Conservation (phyloP, 305 asterid species). For the Fraxinus ornus region DNA sequence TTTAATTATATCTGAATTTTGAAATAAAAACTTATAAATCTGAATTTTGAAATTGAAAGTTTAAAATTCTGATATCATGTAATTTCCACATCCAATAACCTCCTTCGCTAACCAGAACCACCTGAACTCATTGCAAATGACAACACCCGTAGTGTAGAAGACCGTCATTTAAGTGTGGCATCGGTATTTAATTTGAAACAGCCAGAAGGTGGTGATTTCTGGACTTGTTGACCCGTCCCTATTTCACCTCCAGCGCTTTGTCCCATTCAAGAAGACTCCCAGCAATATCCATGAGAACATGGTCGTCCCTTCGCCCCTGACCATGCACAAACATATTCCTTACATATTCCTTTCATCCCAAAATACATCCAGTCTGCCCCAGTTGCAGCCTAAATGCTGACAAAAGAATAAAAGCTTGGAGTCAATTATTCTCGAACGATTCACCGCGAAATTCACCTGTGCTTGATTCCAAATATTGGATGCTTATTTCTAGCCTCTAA, state of each 20-base stretch:
- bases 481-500: no score
- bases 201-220: background rate
- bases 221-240: background rate
- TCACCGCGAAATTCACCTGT: no score
- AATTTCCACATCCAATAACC: background rate
- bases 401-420: no score
- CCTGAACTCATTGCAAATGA: background rate
- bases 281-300: background rate
- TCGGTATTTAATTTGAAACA: background rate
- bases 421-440: no score
- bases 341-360: no score
- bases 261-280: background rate
- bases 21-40: no score
- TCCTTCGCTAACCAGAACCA: background rate
- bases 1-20: no score
- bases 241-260: background rate
- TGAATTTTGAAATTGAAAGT: no score
- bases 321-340: background rate
- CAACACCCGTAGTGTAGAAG: background rate
- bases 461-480: no score
- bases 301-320: background rate
- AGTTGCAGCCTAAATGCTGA: no score
- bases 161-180: background rate
- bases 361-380: background rate
- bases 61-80: no score